A percentile compares a stretch with the other conserved stretches of the same genome.
Conservation (phyloP, 2,329 filamentous ascomycete species). For the Neofusicoccum laricinum region DNA sequence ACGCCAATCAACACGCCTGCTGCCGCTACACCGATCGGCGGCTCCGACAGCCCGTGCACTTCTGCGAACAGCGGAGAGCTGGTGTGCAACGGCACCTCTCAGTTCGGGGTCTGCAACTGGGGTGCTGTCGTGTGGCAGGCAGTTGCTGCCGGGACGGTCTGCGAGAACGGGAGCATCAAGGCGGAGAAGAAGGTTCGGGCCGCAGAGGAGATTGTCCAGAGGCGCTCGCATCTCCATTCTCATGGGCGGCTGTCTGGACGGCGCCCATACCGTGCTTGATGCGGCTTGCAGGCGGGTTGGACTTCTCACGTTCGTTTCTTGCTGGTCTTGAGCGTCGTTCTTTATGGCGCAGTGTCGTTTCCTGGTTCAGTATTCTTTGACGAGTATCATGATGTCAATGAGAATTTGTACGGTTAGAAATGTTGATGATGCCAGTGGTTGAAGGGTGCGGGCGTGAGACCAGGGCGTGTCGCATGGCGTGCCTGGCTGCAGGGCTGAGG, state of each 20-base stretch:
- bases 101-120: slow-evolving; percentile 45
- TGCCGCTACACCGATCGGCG: too few relatives aligned
- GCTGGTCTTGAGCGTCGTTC: too few relatives aligned
- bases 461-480: background rate
- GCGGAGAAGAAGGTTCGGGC: background rate
- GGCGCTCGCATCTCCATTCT: background rate
- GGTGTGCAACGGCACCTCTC: slow-evolving; percentile 29
- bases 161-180: slow-evolving; percentile 39
- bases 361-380: too few relatives aligned
- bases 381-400: too few relatives aligned
- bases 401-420: too few relatives aligned
- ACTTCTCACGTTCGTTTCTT: too few relatives aligned
- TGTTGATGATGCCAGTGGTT: too few relatives aligned
- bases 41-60: background rate
- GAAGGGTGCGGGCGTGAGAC: background rate
- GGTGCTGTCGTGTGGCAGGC: slow-evolving; percentile 34
- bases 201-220: background rate
- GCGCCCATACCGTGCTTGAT: background rate
- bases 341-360: too few relatives aligned
- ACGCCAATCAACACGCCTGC: background rate
- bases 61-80: background rate
- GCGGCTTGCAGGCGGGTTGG: too few relatives aligned
- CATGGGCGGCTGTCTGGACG: background rate
- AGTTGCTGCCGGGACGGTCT: slow-evolving; percentile 44
- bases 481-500: background rate